A percentile compares a stretch with the other conserved stretches of the same genome.
Conservation (phyloP, 106 monocot genomes). For the Dendrobium huoshanense region DNA sequence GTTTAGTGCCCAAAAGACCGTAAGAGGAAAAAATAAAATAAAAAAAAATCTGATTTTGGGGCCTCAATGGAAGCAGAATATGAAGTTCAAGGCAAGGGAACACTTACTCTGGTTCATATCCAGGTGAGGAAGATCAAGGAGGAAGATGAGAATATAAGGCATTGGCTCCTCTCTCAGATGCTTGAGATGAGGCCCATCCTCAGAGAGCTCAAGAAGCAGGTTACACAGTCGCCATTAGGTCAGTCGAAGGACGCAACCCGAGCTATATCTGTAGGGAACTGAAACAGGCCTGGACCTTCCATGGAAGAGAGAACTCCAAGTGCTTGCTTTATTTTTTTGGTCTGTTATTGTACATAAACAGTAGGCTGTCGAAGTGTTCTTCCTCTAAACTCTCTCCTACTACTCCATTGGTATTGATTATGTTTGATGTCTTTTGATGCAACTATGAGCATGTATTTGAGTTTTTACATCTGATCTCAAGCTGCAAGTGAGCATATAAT, state of each 20-base stretch:
- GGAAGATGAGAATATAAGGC: conserved; percentile 23
- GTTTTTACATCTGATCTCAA: conserved; percentile 1
- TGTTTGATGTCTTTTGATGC: not conserved
- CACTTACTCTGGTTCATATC: conserved; percentile 18
- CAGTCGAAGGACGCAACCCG: conserved; percentile 4
- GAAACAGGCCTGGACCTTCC: conserved; percentile 5
- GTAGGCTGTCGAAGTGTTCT: not conserved
- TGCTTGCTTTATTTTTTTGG: not conserved
- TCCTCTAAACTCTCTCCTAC: not conserved
- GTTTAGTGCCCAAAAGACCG: not conserved
- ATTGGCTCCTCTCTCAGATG: conserved; percentile 14
- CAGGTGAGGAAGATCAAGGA: conserved; percentile 34
- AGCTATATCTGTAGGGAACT: conserved; percentile 14
- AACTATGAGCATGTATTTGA: not conserved
- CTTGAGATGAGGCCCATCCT: conserved; percentile 14
- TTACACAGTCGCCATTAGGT: conserved; percentile 40
- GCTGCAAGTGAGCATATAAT: no score
- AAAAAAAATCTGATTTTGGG: not conserved
- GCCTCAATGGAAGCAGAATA: not conserved
- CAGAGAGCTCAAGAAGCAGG: conserved; percentile 16
- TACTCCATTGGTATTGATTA: not conserved
- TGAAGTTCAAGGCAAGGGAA: conserved; percentile 8
- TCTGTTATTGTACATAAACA: not conserved
- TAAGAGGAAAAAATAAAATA: not conserved
- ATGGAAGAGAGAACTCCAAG: not conserved